Evolutionary conservation across 495 filamentous ascomycete species (phyloP).

Genomic region (Lasiosphaeriaceae sp.): DNA sequence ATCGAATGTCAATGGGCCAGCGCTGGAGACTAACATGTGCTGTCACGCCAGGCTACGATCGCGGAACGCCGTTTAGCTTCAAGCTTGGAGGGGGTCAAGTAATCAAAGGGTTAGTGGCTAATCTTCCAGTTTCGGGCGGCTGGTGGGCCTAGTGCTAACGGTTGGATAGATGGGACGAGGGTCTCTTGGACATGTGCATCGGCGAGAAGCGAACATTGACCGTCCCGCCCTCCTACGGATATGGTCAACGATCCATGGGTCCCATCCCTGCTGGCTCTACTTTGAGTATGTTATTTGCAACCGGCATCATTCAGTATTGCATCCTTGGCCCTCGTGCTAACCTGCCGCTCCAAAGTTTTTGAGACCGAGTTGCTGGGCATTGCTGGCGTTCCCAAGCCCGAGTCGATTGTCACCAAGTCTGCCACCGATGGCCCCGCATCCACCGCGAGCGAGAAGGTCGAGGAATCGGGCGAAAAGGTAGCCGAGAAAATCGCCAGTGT

Average conservation of each 20-base stretch:
- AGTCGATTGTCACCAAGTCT: constrained; percentile 42
- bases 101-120: constrained; percentile 67
- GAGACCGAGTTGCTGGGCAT: constrained; percentile 91
- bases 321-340: constrained; percentile 17
- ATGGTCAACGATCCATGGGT: constrained; percentile 70
- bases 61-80: constrained; percentile 72
- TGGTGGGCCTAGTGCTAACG: constrained; percentile 16
- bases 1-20: too few relatives aligned
- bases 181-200: constrained; percentile 91
- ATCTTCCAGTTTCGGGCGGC: not conserved
- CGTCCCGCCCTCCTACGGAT: constrained; percentile 82
- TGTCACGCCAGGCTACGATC: constrained; percentile 55
- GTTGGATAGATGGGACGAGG: constrained; percentile 74
- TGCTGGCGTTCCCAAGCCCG: constrained; percentile 63
- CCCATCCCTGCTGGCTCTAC: constrained; percentile 77
- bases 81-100: constrained; percentile 74
- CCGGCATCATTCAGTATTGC: too few relatives aligned
- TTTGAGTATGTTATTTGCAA: constrained; percentile 49
- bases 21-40: constrained; percentile 26
- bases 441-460: constrained; percentile 22
- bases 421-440: constrained; percentile 1
- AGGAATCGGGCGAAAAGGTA: constrained; percentile 35
- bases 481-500: constrained; percentile 42
- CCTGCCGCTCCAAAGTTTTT: constrained; percentile 55
- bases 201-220: constrained; percentile 89